Conservation (phyloP, 176 grass and related monocot species). For the Juncus inflexus region DNA sequence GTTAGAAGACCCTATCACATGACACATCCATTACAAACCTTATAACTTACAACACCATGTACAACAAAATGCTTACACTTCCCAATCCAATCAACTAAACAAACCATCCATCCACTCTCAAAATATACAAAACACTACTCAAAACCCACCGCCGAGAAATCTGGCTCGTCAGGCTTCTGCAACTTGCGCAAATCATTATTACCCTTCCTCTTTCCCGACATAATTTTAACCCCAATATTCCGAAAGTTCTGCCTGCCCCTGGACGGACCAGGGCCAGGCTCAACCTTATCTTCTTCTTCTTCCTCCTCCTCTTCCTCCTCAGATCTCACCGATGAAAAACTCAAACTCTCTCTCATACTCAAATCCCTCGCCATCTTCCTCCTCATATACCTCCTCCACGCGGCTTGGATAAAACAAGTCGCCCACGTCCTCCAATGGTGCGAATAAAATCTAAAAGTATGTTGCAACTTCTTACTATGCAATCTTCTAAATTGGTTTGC, state of each 20-base stretch:
- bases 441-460: constrained; percentile 77
- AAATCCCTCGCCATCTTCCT: constrained; percentile 65
- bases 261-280: not conserved
- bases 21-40: too few relatives aligned
- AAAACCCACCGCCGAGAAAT: constrained; percentile 75
- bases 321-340: constrained; percentile 50
- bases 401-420: constrained; percentile 85
- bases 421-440: constrained; percentile 91
- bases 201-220: constrained; percentile 60
- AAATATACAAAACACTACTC: constrained; percentile 39
- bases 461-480: constrained; percentile 86
- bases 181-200: constrained; percentile 59
- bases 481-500: constrained; percentile 89
- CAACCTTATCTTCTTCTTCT: constrained; percentile 25
- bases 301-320: constrained; percentile 41
- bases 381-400: constrained; percentile 76
- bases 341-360: constrained; percentile 63
- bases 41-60: too few relatives aligned
- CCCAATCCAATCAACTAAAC: not conserved
- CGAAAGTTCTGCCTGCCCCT: constrained; percentile 21
- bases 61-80: too few relatives aligned
- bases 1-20: too few relatives aligned
- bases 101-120: not conserved
- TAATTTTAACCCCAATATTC: constrained; percentile 52
- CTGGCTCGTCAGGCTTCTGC: constrained; percentile 77